Base-by-base conservation (phyloP, 805 yeast genomes). In the Kodamaea hsintzibuensis region DNA sequence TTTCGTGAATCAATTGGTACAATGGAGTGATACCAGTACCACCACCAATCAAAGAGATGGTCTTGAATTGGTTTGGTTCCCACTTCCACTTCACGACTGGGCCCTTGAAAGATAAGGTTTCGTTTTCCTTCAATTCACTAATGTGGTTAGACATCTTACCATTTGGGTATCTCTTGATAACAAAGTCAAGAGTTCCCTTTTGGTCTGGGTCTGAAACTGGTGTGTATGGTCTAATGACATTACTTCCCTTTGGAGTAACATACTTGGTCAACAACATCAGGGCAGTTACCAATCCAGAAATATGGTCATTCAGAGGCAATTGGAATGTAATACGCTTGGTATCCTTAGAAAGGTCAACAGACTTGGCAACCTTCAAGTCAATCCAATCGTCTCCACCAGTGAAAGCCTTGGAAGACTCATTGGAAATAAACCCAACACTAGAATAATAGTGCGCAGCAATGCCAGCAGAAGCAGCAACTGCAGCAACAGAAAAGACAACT, bases 21-120 rank as follows among this genome's bases (percentile, higher is more conserved):
- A 95, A 80, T 56, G 99, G 99, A 47, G 98, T 90, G 71, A 95
- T 92, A 74, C 98, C 98, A 50, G 96, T 81, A 68, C 99, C 99
- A 67, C 96, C 99, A 64, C 97, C 98, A 62, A 95, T 79, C 69
- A 95, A 82, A 55, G 87, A 83, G 69, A 95, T 84, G 60, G 84
- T 77, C 65, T 88, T 83, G 78, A 82, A 93, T 69, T 85, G 83
- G 80, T 95, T 93, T 62, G 93, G 88, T 64, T 81, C 81, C 91
- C 96, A 90, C 69, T 87, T 84, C 89, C 95, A 92, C 80, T 95
- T 95, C 65, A 81, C 78, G 60, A 91, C 82, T 60, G 98, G 98
- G 49, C 99, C 99, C 79, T 91, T 93, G 82, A 95, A 88, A 8
- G 96, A 75, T 53, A 95, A 80, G 50, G 91, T 83, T 65, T 95